Evolutionary conservation across 1,284 basidiomycete species (phyloP).

Genomic region (Cutaneotrichosporon cutaneum): DNA sequence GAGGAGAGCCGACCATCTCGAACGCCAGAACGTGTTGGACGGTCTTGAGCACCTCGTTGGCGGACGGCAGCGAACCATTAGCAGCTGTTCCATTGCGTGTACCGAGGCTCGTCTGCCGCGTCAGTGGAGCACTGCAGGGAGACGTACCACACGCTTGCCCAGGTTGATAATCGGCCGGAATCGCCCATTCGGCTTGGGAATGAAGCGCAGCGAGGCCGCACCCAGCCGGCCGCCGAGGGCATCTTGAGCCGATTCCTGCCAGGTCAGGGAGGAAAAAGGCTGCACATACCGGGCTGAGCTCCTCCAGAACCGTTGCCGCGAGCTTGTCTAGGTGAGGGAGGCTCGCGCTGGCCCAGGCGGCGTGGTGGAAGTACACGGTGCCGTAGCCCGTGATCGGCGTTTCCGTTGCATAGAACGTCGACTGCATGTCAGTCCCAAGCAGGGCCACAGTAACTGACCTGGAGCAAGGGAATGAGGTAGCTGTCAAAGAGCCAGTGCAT

Average conservation of each 20-base stretch:
- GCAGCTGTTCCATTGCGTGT: conserved; percentile 20
- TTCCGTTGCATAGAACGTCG: conserved; percentile 92
- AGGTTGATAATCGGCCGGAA: conserved; percentile 95
- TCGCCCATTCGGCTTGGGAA: conserved; percentile 85
- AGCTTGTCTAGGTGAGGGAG: conserved; percentile 74
- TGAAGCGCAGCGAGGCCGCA: conserved; percentile 67
- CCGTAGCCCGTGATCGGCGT: conserved; percentile 83
- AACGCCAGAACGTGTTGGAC: conserved; percentile 81
- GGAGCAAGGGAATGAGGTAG: conserved; percentile 75
- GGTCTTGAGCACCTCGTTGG: conserved; percentile 76
- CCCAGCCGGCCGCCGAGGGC: conserved; percentile 31
- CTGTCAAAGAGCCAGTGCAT: conserved; percentile 90
- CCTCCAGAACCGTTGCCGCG: conserved; percentile 47
- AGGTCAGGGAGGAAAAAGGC: background rate
- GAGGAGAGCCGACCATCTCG: too few species aligned
- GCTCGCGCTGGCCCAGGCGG: conserved; percentile 86
- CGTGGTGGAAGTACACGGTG: conserved; percentile 88
- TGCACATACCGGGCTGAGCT: conserved; percentile 41
- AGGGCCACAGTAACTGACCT: conserved; percentile 55
- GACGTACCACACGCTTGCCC: conserved; percentile 60
- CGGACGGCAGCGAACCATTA: conserved; percentile 18
- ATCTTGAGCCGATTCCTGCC: background rate
- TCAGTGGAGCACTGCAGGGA: conserved; percentile 15
- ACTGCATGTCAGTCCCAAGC: conserved; percentile 56
- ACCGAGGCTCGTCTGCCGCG: conserved; percentile 16